Conservation (phyloP, 371 early-diverging fungal species). For the Lichtheimia ramosa region DNA sequence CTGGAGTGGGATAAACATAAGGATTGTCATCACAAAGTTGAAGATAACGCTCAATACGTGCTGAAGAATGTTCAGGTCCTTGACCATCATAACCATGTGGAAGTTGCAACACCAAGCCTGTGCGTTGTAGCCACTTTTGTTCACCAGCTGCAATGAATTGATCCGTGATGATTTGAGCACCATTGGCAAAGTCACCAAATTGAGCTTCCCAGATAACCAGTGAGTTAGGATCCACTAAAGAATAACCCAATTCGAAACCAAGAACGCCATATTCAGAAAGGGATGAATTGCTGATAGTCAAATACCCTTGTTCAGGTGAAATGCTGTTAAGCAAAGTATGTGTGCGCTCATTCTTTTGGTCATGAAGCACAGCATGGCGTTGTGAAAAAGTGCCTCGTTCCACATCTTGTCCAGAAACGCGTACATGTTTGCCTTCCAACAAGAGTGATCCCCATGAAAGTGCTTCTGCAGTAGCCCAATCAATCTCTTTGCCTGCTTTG, state of each 20-base stretch:
- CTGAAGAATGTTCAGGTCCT: conserved; percentile 96
- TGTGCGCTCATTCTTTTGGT: conserved; percentile 75
- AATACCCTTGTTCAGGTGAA: conserved; percentile 77
- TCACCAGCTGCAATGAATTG: conserved; percentile 96
- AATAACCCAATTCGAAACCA: conserved; percentile 97
- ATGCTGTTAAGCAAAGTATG: conserved; percentile 85
- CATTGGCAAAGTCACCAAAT: conserved; percentile 98
- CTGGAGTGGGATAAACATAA: conserved; percentile 76
- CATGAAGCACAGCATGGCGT: conserved; percentile 93
- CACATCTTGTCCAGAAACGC: conserved; percentile 95
- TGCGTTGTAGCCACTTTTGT: conserved; percentile 96
- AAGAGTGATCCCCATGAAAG: conserved; percentile 93
- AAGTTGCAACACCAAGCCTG: conserved; percentile 88
- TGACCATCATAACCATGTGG: conserved; percentile 99
- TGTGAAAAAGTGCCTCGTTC: conserved; percentile 99
- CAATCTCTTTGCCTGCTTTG: conserved; percentile 76
- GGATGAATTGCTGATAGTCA: conserved; percentile 92
- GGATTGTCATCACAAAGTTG: conserved; percentile 95
- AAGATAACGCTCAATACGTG: conserved; percentile 93
- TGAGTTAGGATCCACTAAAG: conserved; percentile 89
- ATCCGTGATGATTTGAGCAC: conserved; percentile 95
- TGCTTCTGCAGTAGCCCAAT: conserved; percentile 97
- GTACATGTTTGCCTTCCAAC: conserved; percentile 87
- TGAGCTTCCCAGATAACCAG: conserved; percentile 98
- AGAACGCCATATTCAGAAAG: conserved; percentile 95